phyloP scores from a whole-genome alignment of 192 early-diverging fungal species.

The Backusella psychrophila region DNA sequence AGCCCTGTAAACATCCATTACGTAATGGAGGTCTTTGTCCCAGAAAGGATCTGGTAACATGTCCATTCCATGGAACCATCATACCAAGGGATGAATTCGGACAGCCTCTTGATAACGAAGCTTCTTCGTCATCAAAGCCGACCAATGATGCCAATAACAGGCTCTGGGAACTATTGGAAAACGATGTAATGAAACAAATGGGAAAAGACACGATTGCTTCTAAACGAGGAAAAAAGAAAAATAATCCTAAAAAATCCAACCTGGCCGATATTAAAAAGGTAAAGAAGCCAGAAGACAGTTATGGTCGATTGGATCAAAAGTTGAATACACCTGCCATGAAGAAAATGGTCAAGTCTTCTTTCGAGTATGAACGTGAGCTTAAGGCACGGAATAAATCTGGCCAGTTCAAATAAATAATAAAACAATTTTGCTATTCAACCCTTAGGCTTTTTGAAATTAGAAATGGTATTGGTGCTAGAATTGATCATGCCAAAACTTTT shows the following conservation, averaged over 20 bases:
- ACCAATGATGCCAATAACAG: constrained; percentile 12
- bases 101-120: constrained; percentile 27
- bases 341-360: constrained; percentile 22
- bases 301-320: constrained; percentile 30
- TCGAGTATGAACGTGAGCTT: constrained; percentile 24
- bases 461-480: too few species aligned
- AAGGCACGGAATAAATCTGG: constrained; percentile 12
- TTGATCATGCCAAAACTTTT: too few species aligned
- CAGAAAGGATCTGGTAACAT: constrained; percentile 61
- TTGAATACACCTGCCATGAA: constrained; percentile 17
- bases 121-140: not conserved
- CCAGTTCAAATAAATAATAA: not conserved
- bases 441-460: too few species aligned
- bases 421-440: too few species aligned
- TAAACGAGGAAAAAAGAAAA: constrained; percentile 20
- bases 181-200: constrained; percentile 42
- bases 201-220: constrained; percentile 15
- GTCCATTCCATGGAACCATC: constrained; percentile 64
- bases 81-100: constrained; percentile 60
- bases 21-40: constrained; percentile 60
- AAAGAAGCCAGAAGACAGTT: constrained; percentile 29
- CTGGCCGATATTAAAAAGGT: constrained; percentile 44
- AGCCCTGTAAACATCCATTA: constrained; percentile 64
- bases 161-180: constrained; percentile 48
- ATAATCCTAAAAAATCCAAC: constrained; percentile 33